Conservation (phyloP, 768 basidiomycete genomes). For the Mycena venus region DNA sequence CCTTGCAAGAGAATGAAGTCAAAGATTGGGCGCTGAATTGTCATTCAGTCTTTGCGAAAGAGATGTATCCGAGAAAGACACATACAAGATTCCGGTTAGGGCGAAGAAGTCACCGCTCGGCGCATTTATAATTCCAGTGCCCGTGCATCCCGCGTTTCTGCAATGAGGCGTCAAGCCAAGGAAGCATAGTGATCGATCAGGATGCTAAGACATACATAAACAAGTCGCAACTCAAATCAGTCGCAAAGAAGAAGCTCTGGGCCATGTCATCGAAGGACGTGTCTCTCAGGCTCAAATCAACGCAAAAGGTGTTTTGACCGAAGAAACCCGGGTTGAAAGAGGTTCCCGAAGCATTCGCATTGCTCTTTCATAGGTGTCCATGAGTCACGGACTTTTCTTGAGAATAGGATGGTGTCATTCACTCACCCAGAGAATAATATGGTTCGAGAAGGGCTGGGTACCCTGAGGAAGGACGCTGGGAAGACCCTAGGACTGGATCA, state of each 20-base stretch:
- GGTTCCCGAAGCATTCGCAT: background rate
- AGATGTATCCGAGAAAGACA: background rate
- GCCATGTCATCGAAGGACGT: conserved; percentile 21
- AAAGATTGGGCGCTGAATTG: conserved; percentile 5
- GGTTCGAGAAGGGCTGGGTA: conserved; percentile 3
- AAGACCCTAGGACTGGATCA: conserved; percentile 9
- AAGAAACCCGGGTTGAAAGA: conserved; percentile 5
- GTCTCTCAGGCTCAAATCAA: conserved; percentile 18
- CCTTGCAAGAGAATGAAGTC: conserved; percentile 16
- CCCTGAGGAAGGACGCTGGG: background rate
- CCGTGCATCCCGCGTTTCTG: conserved; percentile 22
- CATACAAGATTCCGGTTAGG: conserved; percentile 26
- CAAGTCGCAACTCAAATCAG: conserved; percentile 18
- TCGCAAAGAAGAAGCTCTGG: conserved; percentile 14
- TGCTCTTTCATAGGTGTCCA: background rate
- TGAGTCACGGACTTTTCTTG: background rate
- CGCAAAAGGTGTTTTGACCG: conserved; percentile 17
- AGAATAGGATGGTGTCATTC: background rate
- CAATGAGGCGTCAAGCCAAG: conserved; percentile 13
- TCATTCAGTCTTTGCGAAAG: background rate
- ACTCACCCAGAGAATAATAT: conserved; percentile 19
- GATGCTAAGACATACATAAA: conserved; percentile 8
- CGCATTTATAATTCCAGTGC: conserved; percentile 11
- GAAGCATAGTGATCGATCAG: background rate
- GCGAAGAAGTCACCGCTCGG: conserved; percentile 19